phyloP scores from a whole-genome alignment of 2,329 filamentous ascomycete species.

The Fusarium dlaminii region DNA sequence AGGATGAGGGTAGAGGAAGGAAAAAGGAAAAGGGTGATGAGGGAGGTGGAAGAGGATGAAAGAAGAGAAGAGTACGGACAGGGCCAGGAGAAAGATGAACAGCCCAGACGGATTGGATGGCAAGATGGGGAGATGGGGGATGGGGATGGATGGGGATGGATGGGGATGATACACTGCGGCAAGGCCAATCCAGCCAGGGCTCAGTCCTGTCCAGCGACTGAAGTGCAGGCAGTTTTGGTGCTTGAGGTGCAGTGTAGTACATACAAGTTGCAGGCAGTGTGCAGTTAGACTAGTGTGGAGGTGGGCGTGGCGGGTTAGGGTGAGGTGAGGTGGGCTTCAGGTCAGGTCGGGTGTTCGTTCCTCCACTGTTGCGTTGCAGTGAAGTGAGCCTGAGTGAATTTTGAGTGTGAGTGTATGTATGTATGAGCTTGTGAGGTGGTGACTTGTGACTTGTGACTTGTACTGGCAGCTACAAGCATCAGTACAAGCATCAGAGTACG shows the following conservation, averaged over 20 bases:
- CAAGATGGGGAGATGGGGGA: slow-evolving; percentile 41
- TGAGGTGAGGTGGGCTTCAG: slow-evolving; percentile 1
- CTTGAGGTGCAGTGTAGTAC: background rate
- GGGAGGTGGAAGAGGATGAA: slow-evolving; percentile 41
- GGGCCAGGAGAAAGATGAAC: slow-evolving; percentile 30
- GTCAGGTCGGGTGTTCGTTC: slow-evolving; percentile 28
- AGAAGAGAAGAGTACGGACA: slow-evolving; percentile 27
- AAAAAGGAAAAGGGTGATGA: slow-evolving; percentile 35
- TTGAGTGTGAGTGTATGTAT: background rate
- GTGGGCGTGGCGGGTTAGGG: slow-evolving; percentile 36
- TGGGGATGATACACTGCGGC: slow-evolving; percentile 36
- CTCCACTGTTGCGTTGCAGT: slow-evolving; percentile 24
- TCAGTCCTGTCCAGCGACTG: background rate
- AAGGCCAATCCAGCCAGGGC: background rate
- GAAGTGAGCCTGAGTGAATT: background rate
- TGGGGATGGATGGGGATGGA: slow-evolving; percentile 39
- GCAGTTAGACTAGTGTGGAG: slow-evolving; percentile 34
- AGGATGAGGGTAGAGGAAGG: slow-evolving; percentile 33
- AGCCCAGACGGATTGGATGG: slow-evolving; percentile 30
- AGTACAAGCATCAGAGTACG: slow-evolving; percentile 22
- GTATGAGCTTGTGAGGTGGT: background rate
- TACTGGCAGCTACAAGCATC: slow-evolving; percentile 1
- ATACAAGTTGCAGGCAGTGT: slow-evolving; percentile 2
- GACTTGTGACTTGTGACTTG: background rate
- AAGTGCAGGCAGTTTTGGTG: background rate